A percentile compares a stretch with the other conserved stretches of the same genome.
Evolutionary conservation across 768 basidiomycete species (phyloP).

Genomic region (Leccinum boreale): DNA sequence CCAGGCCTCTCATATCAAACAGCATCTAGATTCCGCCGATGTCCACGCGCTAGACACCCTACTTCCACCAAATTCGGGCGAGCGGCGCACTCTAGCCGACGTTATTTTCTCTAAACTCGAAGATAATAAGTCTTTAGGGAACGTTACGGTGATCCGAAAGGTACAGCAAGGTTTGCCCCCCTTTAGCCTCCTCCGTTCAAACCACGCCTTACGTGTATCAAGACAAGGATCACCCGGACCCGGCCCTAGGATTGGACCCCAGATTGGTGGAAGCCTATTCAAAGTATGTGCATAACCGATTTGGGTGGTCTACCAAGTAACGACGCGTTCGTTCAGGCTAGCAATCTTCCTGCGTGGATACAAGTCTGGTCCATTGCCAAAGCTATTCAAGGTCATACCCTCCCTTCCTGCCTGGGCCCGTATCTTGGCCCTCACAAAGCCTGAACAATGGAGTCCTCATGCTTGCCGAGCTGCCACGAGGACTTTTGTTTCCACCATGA

Average conservation of each 20-base stretch:
- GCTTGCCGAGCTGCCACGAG: slow-evolving; percentile 92
- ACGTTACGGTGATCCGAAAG: slow-evolving; percentile 55
- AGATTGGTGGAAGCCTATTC: slow-evolving; percentile 91
- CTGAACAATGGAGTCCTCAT: slow-evolving; percentile 94
- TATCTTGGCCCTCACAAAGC: slow-evolving; percentile 87
- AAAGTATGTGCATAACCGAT: slow-evolving; percentile 60
- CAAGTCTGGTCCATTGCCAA: slow-evolving; percentile 92
- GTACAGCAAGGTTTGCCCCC: slow-evolving; percentile 50
- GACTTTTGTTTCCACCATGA: slow-evolving; percentile 96
- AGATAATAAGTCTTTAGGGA: slow-evolving; percentile 46
- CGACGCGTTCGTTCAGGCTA: slow-evolving; percentile 51
- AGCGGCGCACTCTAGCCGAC: slow-evolving; percentile 88
- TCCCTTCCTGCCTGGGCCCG: slow-evolving; percentile 95
- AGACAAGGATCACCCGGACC: slow-evolving; percentile 64
- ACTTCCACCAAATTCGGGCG: slow-evolving; percentile 69
- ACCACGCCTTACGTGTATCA: slow-evolving; percentile 5
- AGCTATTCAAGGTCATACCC: slow-evolving; percentile 97
- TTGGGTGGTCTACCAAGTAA: slow-evolving; percentile 3
- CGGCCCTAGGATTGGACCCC: slow-evolving; percentile 85
- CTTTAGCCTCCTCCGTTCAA: neutral
- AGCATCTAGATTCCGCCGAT: slow-evolving; percentile 92
- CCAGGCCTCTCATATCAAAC: slow-evolving; percentile 7
- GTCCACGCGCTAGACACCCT: slow-evolving; percentile 81
- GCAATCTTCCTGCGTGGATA: slow-evolving; percentile 84
- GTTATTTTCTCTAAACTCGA: slow-evolving; percentile 95